phyloP scores from a whole-genome alignment of 2,329 filamentous ascomycete genomes.

The Pseudogymnoascus sp. region DNA sequence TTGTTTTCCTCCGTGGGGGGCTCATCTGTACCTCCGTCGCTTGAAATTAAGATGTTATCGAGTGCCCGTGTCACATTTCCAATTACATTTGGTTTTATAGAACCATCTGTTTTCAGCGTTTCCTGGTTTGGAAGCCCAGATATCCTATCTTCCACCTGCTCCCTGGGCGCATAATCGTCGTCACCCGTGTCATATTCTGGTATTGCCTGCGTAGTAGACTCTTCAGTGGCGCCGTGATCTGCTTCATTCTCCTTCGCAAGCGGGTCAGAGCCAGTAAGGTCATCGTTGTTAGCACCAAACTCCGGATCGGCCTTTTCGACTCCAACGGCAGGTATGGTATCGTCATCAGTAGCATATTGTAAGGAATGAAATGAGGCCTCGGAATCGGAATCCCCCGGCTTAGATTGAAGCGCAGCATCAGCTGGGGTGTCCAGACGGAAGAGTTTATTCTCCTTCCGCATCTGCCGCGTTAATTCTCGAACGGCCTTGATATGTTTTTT shows the following conservation, averaged over 20 bases:
- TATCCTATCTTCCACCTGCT: conserved; percentile 23
- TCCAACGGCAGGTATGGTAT: not conserved
- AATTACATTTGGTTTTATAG: conserved; percentile 16
- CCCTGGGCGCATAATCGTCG: conserved; percentile 29
- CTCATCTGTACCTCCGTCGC: conserved; percentile 13
- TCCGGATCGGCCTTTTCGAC: not conserved
- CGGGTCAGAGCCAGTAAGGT: not conserved
- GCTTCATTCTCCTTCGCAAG: not conserved
- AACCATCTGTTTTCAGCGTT: not conserved
- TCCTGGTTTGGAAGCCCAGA: conserved; percentile 10
- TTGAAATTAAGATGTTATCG: conserved; percentile 17
- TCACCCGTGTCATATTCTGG: conserved; percentile 12
- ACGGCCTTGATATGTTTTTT: conserved; percentile 92
- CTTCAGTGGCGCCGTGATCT: not conserved
- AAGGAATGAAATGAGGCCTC: conserved; percentile 14
- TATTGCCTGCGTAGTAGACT: not conserved
- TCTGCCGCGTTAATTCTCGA: conserved; percentile 69
- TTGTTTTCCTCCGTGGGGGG: conserved; percentile 16
- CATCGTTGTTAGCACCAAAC: not conserved
- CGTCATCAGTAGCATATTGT: not conserved
- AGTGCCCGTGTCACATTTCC: conserved; percentile 12
- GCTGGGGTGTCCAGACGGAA: conserved; percentile 39
- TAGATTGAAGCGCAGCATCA: not conserved
- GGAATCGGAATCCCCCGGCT: conserved; percentile 18
- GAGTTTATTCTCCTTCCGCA: conserved; percentile 70